phyloP scores from a whole-genome alignment of 257 asterid species.

The Penstemon davidsonii region DNA sequence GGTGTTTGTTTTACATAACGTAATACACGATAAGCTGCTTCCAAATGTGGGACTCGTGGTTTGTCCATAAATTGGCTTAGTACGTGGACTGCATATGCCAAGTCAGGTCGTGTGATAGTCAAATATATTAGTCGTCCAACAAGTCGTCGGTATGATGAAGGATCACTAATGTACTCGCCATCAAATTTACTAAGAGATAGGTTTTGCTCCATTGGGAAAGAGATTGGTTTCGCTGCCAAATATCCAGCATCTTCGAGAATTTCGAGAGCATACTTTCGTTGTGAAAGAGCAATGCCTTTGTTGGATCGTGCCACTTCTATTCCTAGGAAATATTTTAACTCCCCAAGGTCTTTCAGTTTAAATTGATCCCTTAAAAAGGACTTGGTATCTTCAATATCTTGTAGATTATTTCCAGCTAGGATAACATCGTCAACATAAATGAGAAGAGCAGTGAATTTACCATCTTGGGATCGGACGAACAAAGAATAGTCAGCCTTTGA shows the following conservation, averaged over 20 bases:
- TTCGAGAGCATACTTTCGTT: background rate
- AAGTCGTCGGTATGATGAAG: background rate
- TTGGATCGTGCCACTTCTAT: constrained; percentile 13
- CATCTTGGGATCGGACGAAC: no score
- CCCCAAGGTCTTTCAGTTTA: constrained; percentile 6
- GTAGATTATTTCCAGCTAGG: background rate
- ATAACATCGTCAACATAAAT: constrained; percentile 22
- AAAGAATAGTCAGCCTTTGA: no score
- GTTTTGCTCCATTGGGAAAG: constrained; percentile 12
- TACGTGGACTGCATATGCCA: background rate
- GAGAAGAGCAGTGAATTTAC: no score
- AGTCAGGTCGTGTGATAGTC: background rate
- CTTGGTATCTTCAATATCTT: background rate
- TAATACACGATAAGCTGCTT: background rate
- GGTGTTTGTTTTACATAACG: no score
- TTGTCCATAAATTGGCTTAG: constrained; percentile 15
- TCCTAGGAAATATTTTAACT: constrained; percentile 6
- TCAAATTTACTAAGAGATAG: background rate
- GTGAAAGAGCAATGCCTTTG: background rate
- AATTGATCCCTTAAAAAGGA: background rate
- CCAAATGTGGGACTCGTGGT: background rate
- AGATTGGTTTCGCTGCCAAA: background rate
- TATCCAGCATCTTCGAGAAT: constrained; percentile 4
- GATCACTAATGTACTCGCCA: background rate
- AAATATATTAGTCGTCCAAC: constrained; percentile 4